A percentile compares a stretch with the other conserved stretches of the same genome.
Conservation (phyloP, 2,329 filamentous ascomycete genomes). For the Huntiella omanensis region DNA sequence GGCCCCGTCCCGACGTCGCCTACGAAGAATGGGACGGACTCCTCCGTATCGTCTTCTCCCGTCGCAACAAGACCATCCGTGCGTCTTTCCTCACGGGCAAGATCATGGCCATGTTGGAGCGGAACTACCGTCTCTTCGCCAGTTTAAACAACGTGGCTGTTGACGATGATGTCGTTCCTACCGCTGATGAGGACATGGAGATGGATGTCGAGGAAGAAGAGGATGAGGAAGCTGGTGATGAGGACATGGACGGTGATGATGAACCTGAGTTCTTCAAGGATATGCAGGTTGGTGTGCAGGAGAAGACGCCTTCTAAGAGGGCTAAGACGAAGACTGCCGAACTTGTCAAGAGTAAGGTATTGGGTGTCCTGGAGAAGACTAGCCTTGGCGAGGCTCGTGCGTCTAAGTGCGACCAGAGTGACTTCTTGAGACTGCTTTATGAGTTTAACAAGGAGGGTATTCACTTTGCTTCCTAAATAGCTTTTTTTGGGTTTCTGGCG, state of each 20-base stretch:
- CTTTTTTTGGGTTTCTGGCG: neutral
- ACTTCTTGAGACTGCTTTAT: constrained; percentile 63
- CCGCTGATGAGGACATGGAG: constrained; percentile 25
- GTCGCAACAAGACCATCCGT: constrained; percentile 81
- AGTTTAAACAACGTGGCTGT: constrained; percentile 65
- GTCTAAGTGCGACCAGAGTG: constrained; percentile 77
- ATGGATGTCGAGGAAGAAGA: constrained; percentile 23
- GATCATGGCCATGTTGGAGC: constrained; percentile 63
- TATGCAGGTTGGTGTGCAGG: constrained; percentile 20
- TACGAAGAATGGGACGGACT: constrained; percentile 94
- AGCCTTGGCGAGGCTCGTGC: constrained; percentile 64
- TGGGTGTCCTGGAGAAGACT: constrained; percentile 68
- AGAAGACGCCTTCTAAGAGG: constrained; percentile 50
- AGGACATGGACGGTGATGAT: constrained; percentile 38
- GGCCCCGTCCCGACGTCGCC: constrained; percentile 60
- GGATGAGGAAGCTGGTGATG: constrained; percentile 23
- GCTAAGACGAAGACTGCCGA: constrained; percentile 65
- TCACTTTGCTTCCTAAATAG: constrained; percentile 43
- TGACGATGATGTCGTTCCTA: constrained; percentile 35
- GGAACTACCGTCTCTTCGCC: constrained; percentile 81
- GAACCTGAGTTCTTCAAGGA: constrained; percentile 75
- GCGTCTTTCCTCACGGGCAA: constrained; percentile 66
- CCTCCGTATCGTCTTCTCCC: constrained; percentile 47
- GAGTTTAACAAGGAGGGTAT: constrained; percentile 86
- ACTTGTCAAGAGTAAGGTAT: constrained; percentile 71